These are phyloP conservation scores for Gloeopeniophorella convolvens DNA, from an alignment of 768 basidiomycete species.

Conservation along the genomic window DNA sequence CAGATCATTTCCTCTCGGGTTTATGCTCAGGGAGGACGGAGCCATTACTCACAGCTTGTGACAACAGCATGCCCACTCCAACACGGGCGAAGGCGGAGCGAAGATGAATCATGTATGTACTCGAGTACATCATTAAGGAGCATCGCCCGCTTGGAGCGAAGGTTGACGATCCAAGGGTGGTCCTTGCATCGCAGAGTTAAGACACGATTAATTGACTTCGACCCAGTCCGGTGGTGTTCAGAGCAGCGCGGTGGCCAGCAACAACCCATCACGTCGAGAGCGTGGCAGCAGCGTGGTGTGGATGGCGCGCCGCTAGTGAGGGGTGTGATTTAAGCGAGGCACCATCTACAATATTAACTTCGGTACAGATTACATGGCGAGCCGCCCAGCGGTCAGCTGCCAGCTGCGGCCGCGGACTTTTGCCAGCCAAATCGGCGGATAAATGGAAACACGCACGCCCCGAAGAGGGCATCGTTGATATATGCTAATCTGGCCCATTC, in stretches of 20 bases:
- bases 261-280: not conserved
- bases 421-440: not conserved
- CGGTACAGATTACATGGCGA: not conserved
- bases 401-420: not conserved
- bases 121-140: no score
- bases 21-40: no score
- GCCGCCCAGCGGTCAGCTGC: not conserved
- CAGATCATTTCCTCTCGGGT: no score
- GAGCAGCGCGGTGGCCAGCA: not conserved
- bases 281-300: slow-evolving; percentile 1
- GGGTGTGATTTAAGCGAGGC: slow-evolving; percentile 3
- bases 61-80: no score
- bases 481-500: not conserved
- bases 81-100: no score
- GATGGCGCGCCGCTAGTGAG: not conserved
- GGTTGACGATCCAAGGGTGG: no score
- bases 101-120: no score
- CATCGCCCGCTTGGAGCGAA: no score
- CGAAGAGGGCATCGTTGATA: not conserved
- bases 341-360: not conserved
- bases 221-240: no score
- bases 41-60: no score
- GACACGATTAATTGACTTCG: no score
- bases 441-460: not conserved
- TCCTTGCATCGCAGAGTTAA: no score